These are phyloP conservation scores for Lecanoromycetidae sp. DNA, from an alignment of 2,329 filamentous ascomycete genomes.

Conservation along the genomic window DNA sequence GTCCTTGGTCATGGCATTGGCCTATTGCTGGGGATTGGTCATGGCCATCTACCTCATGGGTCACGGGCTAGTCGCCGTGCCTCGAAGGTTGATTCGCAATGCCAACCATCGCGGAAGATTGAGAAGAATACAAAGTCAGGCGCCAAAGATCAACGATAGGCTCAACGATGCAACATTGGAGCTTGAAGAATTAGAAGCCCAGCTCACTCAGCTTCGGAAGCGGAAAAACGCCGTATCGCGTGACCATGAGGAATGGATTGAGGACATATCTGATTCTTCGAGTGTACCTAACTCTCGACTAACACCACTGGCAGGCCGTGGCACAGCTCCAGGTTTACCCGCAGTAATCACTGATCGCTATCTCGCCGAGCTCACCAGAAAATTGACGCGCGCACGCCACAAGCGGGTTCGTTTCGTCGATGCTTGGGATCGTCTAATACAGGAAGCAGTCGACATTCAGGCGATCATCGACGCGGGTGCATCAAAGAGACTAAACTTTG, in stretches of 20 bases:
- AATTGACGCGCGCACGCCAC: conserved; percentile 69
- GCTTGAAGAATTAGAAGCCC: conserved; percentile 68
- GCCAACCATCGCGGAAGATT: conserved; percentile 65
- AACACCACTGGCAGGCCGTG: conserved; percentile 25
- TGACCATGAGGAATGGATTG: conserved; percentile 86
- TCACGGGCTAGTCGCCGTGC: conserved; percentile 85
- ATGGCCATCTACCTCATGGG: conserved; percentile 97
- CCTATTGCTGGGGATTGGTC: conserved; percentile 85
- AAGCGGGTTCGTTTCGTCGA: conserved; percentile 69
- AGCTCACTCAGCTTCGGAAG: conserved; percentile 65
- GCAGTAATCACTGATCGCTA: conserved; percentile 87
- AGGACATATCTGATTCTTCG: conserved; percentile 72
- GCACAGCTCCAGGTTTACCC: conserved; percentile 45
- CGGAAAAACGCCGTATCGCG: conserved; percentile 67
- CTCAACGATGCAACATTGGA: conserved; percentile 72
- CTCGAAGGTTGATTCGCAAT: conserved; percentile 65
- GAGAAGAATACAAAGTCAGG: conserved; percentile 62
- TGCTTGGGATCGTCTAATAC: conserved; percentile 73
- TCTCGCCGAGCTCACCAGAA: conserved; percentile 75
- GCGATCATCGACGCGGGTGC: conserved; percentile 71
- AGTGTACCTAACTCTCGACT: conserved; percentile 51
- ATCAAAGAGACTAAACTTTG: conserved; percentile 70
- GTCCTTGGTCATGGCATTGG: conserved; percentile 77
- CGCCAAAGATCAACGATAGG: conserved; percentile 73
- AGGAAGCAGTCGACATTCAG: conserved; percentile 62